phyloP scores from a whole-genome alignment of 192 early-diverging fungal species.

The Coemansia sp. region DNA sequence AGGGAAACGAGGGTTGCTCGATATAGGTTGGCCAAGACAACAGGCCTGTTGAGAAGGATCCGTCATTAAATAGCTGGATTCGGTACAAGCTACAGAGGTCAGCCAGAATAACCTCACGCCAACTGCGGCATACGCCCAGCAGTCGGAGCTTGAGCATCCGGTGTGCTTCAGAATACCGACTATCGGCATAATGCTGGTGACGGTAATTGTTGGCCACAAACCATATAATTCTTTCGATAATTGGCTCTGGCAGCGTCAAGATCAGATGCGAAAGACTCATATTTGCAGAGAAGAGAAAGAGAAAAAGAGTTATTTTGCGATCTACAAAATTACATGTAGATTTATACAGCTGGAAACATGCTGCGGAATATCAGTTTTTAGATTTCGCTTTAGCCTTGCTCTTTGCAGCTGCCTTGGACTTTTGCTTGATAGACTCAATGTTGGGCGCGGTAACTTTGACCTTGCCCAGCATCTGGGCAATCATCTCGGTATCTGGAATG shows the following conservation, averaged over 20 bases:
- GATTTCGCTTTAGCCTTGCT: constrained; percentile 23
- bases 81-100: not conserved
- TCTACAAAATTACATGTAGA: not conserved
- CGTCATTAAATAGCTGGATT: constrained; percentile 1
- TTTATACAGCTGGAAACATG: no score
- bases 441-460: constrained; percentile 80
- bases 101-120: not conserved
- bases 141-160: constrained; percentile 1
- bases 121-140: not conserved
- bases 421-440: constrained; percentile 64
- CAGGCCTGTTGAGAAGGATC: not conserved
- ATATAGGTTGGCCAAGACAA: not conserved
- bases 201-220: constrained; percentile 1
- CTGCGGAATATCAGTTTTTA: no score
- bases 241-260: not conserved
- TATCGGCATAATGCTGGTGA: not conserved
- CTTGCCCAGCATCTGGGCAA: constrained; percentile 81
- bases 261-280: not conserved
- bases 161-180: not conserved
- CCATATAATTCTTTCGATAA: constrained; percentile 4
- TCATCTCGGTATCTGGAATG: constrained; percentile 82
- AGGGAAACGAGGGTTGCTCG: not conserved
- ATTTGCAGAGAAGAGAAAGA: not conserved
- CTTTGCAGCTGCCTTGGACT: constrained; percentile 45
- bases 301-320: not conserved